A percentile compares a stretch with the other conserved stretches of the same genome.
These are phyloP conservation scores for Phlebiopsis flavidoalba DNA, from an alignment of 768 basidiomycete species.

Conservation along the genomic window DNA sequence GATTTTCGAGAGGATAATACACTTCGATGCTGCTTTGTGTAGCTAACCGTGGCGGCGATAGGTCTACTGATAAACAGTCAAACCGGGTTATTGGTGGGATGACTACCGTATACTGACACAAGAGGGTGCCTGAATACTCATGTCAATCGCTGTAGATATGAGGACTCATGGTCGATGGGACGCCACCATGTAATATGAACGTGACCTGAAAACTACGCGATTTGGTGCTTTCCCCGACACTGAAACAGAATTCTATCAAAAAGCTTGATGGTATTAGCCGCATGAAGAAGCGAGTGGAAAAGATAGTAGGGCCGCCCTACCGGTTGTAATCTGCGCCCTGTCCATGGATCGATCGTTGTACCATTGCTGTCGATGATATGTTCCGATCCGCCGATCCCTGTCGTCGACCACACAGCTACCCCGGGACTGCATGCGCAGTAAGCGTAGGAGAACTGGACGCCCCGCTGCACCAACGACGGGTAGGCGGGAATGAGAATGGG, in stretches of 20 bases:
- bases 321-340: neutral
- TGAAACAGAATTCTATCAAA: neutral
- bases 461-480: too few species aligned
- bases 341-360: neutral
- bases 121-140: too few species aligned
- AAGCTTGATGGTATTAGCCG: too few species aligned
- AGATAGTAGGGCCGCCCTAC: neutral
- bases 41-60: too few species aligned
- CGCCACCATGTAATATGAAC: constrained; percentile 2
- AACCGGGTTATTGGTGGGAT: too few species aligned
- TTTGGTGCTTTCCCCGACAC: neutral
- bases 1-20: neutral
- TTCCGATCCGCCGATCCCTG: neutral
- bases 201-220: neutral
- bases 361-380: neutral
- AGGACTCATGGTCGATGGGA: too few species aligned
- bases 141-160: too few species aligned
- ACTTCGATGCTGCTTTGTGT: neutral
- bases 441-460: too few species aligned
- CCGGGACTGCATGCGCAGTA: neutral
- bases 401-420: neutral
- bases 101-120: too few species aligned
- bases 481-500: too few species aligned
- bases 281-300: neutral
- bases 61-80: too few species aligned